phyloP scores from a whole-genome alignment of 1,284 basidiomycete genomes.

The Naganishia liquefaciens region DNA sequence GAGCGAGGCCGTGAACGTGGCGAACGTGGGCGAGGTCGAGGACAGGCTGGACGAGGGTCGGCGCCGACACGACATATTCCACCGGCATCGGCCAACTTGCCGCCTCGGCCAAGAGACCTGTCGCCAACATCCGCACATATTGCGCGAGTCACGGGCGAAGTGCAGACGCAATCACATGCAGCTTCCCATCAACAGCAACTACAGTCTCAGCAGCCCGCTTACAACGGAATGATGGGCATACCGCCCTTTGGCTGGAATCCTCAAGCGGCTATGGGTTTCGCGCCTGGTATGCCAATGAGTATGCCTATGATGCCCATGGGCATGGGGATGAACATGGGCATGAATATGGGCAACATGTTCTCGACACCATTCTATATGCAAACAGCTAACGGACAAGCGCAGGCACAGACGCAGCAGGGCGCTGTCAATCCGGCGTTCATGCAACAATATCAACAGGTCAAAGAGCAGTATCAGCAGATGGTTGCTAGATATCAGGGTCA shows the following conservation, averaged over 20 bases:
- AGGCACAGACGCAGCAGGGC: slow-evolving; percentile 31
- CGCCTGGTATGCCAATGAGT: slow-evolving; percentile 14
- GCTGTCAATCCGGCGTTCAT: slow-evolving; percentile 53
- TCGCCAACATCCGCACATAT: slow-evolving; percentile 29
- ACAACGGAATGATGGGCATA: slow-evolving; percentile 28
- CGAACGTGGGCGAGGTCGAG: slow-evolving; percentile 30
- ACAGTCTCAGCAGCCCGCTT: slow-evolving; percentile 10
- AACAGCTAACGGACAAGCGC: slow-evolving; percentile 7
- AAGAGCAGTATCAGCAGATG: slow-evolving; percentile 38
- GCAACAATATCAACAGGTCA: slow-evolving; percentile 42
- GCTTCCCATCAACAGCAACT: slow-evolving; percentile 29
- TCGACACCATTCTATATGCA: slow-evolving; percentile 14
- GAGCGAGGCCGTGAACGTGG: background rate
- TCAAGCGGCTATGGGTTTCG: slow-evolving; percentile 12
- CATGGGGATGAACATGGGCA: slow-evolving; percentile 14
- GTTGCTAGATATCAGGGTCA: slow-evolving; percentile 21
- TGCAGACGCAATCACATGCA: slow-evolving; percentile 23
- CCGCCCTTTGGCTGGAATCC: slow-evolving; percentile 27
- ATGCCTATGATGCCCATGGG: slow-evolving; percentile 30
- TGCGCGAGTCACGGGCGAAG: slow-evolving; percentile 31
- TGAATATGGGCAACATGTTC: background rate
- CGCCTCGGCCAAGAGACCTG: slow-evolving; percentile 27
- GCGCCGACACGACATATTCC: slow-evolving; percentile 18
- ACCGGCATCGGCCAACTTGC: slow-evolving; percentile 19
- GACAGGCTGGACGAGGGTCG: slow-evolving; percentile 35